A percentile compares a stretch with the other conserved stretches of the same genome.
phyloP scores from a whole-genome alignment of 1,139 yeast genomes.

The Hanseniaspora uvarum region DNA sequence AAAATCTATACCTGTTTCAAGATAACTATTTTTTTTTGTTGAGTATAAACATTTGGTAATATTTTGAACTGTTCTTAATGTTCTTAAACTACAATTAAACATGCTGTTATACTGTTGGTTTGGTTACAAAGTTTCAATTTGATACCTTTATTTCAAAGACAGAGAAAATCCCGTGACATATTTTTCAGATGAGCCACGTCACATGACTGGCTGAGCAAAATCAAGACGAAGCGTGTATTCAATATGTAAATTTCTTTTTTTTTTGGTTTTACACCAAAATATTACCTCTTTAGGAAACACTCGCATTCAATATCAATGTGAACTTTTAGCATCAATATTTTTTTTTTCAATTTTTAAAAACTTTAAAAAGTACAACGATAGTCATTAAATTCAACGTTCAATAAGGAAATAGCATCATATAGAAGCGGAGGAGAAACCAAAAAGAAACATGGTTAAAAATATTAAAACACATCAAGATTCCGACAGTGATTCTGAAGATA shows the following conservation, averaged over 20 bases:
- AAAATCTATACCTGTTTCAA: neutral
- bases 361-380: no score
- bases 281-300: neutral
- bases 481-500: slow-evolving; percentile 35
- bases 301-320: neutral
- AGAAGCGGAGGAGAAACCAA: no score
- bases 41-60: neutral
- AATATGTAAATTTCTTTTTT: neutral
- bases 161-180: neutral
- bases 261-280: neutral
- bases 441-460: neutral
- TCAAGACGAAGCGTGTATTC: neutral
- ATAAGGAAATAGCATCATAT: no score
- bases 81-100: neutral
- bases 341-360: neutral
- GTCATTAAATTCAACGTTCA: no score
- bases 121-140: no score
- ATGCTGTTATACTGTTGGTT: neutral
- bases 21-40: neutral
- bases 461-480: slow-evolving; percentile 6
- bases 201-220: neutral
- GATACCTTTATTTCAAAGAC: no score
- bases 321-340: neutral
- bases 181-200: neutral
- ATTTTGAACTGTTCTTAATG: neutral